Evolutionary conservation across 352 stramenopile species (phyloP).

Genomic region (Phytopythium litorale): DNA sequence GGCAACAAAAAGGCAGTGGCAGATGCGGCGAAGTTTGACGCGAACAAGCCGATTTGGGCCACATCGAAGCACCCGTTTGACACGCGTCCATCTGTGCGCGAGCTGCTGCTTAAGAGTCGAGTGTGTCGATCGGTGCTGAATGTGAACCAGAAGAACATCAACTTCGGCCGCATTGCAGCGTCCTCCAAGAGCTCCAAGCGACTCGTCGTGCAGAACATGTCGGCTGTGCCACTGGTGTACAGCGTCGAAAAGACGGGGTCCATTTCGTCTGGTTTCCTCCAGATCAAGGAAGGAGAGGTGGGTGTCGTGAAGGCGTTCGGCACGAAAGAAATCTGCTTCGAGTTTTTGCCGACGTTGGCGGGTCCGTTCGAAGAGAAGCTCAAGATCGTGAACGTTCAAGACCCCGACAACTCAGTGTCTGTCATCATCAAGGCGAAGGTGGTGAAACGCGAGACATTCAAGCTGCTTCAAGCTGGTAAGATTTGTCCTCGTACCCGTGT

Average conservation of each 20-base stretch:
- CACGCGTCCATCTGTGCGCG: conserved; percentile 67
- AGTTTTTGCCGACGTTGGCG: conserved; percentile 84
- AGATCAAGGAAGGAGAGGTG: conserved; percentile 86
- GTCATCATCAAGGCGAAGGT: conserved; percentile 90
- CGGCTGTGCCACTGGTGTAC: conserved; percentile 78
- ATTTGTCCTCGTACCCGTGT: neutral
- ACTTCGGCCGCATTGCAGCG: conserved; percentile 85
- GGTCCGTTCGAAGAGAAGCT: conserved; percentile 88
- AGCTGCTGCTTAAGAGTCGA: conserved; percentile 79
- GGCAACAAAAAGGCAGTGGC: conserved; percentile 82
- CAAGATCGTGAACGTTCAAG: conserved; percentile 89
- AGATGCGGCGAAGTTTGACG: conserved; percentile 53
- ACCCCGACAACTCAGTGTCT: conserved; percentile 81
- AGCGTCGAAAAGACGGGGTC: conserved; percentile 87
- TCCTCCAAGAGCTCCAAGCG: conserved; percentile 86
- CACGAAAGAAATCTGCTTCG: conserved; percentile 87
- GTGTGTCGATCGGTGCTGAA: conserved; percentile 87
- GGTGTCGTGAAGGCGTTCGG: conserved; percentile 87
- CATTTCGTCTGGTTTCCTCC: conserved; percentile 88
- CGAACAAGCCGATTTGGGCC: conserved; percentile 56
- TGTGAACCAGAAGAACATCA: conserved; percentile 92
- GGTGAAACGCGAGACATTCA: conserved; percentile 88
- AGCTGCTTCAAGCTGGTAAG: conserved; percentile 83
- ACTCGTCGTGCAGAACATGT: conserved; percentile 86
- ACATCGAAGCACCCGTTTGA: conserved; percentile 82